phyloP scores from a whole-genome alignment of 2,329 filamentous ascomycete genomes.

The Zymoseptoria passerinii region DNA sequence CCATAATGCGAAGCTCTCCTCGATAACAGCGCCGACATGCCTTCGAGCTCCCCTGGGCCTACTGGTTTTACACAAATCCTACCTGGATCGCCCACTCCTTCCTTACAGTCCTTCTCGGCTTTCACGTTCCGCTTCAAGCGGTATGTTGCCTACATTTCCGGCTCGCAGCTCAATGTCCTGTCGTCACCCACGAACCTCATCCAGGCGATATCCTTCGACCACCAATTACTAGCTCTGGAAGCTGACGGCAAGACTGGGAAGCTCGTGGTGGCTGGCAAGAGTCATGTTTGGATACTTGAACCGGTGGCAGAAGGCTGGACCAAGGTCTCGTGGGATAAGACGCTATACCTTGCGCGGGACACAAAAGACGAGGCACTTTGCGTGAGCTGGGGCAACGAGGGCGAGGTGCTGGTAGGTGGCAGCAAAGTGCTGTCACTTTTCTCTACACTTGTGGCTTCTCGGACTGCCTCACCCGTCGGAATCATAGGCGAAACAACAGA shows the following conservation, averaged over 20 bases:
- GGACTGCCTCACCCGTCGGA: constrained; percentile 18
- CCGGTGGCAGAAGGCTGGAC: constrained; percentile 65
- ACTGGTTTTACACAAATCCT: constrained; percentile 45
- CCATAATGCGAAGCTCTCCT: not conserved
- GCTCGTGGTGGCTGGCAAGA: constrained; percentile 66
- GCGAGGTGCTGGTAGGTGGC: constrained; percentile 76
- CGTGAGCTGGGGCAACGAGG: constrained; percentile 78
- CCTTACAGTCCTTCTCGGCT: constrained; percentile 67
- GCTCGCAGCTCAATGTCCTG: constrained; percentile 78
- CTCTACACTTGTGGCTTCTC: constrained; percentile 38
- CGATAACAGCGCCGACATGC: constrained; percentile 21
- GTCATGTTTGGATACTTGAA: constrained; percentile 65
- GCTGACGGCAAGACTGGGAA: constrained; percentile 78
- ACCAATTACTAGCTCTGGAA: constrained; percentile 63
- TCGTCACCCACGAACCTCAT: constrained; percentile 64
- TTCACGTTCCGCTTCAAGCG: constrained; percentile 65
- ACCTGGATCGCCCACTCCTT: constrained; percentile 68
- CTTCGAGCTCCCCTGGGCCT: constrained; percentile 23
- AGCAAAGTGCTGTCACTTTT: constrained; percentile 61
- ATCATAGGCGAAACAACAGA: constrained; percentile 34
- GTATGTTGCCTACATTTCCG: constrained; percentile 79
- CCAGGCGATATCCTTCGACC: constrained; percentile 61
- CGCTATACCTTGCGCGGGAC: constrained; percentile 48
- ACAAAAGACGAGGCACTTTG: constrained; percentile 44
- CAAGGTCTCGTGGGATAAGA: constrained; percentile 62